phyloP scores from a whole-genome alignment of 306 rosid genomes.

The Oxytropis ochrocephala region DNA sequence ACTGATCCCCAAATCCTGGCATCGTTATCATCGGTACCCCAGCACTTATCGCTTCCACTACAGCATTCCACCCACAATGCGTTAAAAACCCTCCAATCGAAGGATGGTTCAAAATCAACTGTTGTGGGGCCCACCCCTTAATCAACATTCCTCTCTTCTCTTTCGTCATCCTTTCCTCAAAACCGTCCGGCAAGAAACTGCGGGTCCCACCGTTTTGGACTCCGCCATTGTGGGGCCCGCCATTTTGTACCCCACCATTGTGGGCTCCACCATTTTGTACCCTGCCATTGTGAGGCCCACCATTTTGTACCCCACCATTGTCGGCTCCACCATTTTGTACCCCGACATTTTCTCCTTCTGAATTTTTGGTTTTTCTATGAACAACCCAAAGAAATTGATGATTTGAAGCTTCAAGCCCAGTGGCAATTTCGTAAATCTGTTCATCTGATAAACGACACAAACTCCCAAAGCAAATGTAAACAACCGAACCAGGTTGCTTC shows the following conservation, averaged over 20 bases:
- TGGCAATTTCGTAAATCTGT: conserved; percentile 13
- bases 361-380: neutral
- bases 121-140: conserved; percentile 26
- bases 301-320: neutral
- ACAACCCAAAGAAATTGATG: conserved; percentile 21
- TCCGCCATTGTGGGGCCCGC: neutral
- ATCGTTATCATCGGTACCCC: conserved; percentile 31
- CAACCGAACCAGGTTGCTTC: neutral
- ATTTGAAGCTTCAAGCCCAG: conserved; percentile 7
- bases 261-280: neutral
- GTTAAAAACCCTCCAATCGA: conserved; percentile 18
- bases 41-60: conserved; percentile 11
- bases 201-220: neutral
- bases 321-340: too few relatives aligned
- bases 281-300: neutral
- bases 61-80: conserved; percentile 25
- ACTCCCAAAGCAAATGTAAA: conserved; percentile 28
- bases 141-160: conserved; percentile 18
- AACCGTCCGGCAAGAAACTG: conserved; percentile 2
- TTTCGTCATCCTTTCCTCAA: neutral
- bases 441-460: neutral
- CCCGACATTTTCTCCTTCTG: neutral
- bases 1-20: conserved; percentile 18
- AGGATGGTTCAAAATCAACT: conserved; percentile 16
- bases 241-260: neutral